Base-by-base conservation (phyloP, 495 filamentous ascomycete species). In the Evernia prunastri region DNA sequence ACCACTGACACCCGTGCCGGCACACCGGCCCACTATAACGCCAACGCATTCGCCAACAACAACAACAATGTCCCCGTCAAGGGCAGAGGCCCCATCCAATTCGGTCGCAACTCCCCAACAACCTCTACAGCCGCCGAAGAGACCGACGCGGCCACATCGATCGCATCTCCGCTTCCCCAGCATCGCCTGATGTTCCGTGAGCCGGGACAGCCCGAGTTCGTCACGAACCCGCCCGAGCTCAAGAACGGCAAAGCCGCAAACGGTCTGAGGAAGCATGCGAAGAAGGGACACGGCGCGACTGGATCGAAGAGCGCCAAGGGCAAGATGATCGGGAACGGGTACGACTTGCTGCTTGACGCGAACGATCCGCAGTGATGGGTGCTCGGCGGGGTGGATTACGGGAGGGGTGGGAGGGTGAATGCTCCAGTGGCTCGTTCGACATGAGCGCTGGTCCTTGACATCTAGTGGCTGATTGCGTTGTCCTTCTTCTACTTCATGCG, bases 171-270 rank as follows among this genome's bases (percentile, higher is more conserved):
- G 4, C 61, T 29, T 0, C 8, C 59, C 33, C 35, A 35, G 36
- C 63, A 68, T 57, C 67, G 63, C 49, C 61, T 61, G 27, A 35
- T 63, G 13, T 69, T 69, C 39, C 61, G 51, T 49, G 15, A 56
- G 13, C 49, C 61, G 1, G 67, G 67, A 35, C 54, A 67, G 58
- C 56, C 67, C 7, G 20, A 64, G 45, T 67, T 64, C 25, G 53
- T 65, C 18, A 37, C 60, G 23, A 62, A 58, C 27, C 37, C 57
- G 13, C 40, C 64, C 8, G 65, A 56, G 17, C 51, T 29, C 27
- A 54, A 54, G 51, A 54, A 54, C 15, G 47, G 47, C 47, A 29
- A 31, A 31, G 49, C 25, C 5, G 25, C 49, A 13, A 10, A 31
- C 10, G 49, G 25, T 11, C 11, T 6, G 42, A 66, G 23, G 61